Conservation (phyloP, 306 rosid genomes). For the Acacia acuminata region DNA sequence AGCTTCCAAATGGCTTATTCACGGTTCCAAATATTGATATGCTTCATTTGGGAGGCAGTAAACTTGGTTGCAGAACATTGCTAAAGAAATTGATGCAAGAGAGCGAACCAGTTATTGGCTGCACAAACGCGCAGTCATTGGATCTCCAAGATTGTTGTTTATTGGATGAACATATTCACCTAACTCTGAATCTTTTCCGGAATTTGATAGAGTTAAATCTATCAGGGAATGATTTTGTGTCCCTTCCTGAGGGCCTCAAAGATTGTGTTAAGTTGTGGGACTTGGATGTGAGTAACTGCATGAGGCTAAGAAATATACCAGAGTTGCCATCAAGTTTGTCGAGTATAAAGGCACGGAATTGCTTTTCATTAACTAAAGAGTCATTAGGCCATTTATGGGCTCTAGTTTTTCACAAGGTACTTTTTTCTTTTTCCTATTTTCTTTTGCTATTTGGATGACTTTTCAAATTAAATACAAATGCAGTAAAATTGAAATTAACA, state of each 20-base stretch:
- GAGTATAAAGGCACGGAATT: not conserved
- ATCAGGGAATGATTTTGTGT: not conserved
- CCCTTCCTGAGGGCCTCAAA: slow-evolving; percentile 19
- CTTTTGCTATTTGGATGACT: not conserved
- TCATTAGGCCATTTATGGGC: not conserved
- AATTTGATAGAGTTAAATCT: not conserved
- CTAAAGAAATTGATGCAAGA: not conserved
- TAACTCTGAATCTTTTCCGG: not conserved
- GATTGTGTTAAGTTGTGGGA: not conserved
- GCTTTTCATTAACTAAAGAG: not conserved
- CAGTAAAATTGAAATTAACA: too few relatives aligned
- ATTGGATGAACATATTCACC: slow-evolving; percentile 21
- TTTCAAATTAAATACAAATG: too few relatives aligned
- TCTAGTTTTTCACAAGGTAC: not conserved
- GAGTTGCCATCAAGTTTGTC: not conserved
- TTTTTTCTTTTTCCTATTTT: too few relatives aligned
- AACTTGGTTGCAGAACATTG: too few relatives aligned
- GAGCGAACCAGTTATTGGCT: not conserved
- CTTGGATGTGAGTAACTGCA: not conserved
- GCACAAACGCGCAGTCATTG: not conserved
- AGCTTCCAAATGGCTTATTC: slow-evolving; percentile 4
- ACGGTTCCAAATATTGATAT: not conserved
- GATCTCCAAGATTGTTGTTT: not conserved
- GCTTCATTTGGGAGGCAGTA: not conserved
- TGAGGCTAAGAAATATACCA: not conserved